A percentile compares a stretch with the other conserved stretches of the same genome.
Conservation (phyloP, 345 rosid species). For the Aquilaria sinensis region DNA sequence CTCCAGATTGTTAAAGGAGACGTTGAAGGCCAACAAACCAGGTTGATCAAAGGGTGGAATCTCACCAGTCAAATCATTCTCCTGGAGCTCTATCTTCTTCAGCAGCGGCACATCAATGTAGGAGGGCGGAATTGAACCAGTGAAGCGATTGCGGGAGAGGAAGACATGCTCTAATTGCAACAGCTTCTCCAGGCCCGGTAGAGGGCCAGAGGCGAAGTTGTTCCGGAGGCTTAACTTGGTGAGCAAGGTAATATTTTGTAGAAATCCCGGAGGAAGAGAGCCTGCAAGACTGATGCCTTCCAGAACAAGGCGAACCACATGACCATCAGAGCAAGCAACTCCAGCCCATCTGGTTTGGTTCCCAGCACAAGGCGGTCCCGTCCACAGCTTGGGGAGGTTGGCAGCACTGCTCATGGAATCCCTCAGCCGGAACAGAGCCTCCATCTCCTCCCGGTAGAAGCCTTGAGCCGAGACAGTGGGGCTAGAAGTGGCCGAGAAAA, state of each 20-base stretch:
- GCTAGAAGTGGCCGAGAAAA: too few species aligned
- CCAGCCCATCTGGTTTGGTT: slow-evolving; percentile 41
- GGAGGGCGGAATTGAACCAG: slow-evolving; percentile 28
- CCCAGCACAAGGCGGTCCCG: slow-evolving; percentile 43
- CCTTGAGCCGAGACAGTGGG: too few species aligned
- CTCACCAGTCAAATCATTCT: slow-evolving; percentile 30
- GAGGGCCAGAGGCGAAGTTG: slow-evolving; percentile 33
- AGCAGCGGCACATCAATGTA: slow-evolving; percentile 28
- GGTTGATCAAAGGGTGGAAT: slow-evolving; percentile 42
- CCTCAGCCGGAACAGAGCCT: slow-evolving; percentile 34
- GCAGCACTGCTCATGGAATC: slow-evolving; percentile 25
- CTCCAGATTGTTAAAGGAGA: slow-evolving; percentile 35
- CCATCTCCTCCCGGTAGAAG: slow-evolving; percentile 26
- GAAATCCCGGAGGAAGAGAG: slow-evolving; percentile 34
- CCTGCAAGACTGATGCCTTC: slow-evolving; percentile 36
- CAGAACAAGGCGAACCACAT: slow-evolving; percentile 36
- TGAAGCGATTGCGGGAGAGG: slow-evolving; percentile 37
- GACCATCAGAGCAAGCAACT: slow-evolving; percentile 33
- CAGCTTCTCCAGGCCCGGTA: slow-evolving; percentile 35
- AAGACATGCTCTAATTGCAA: slow-evolving; percentile 20
- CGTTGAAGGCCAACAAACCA: slow-evolving; percentile 32
- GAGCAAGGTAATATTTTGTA: slow-evolving; percentile 32
- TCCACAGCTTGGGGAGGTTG: slow-evolving; percentile 34
- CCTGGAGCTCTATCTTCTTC: slow-evolving; percentile 32
- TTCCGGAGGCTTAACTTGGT: slow-evolving; percentile 32